Evolutionary conservation across 495 filamentous ascomycete genomes (phyloP), one percentile per base, ranked within the genome.

Genomic region (Neurospora sp.): DNA sequence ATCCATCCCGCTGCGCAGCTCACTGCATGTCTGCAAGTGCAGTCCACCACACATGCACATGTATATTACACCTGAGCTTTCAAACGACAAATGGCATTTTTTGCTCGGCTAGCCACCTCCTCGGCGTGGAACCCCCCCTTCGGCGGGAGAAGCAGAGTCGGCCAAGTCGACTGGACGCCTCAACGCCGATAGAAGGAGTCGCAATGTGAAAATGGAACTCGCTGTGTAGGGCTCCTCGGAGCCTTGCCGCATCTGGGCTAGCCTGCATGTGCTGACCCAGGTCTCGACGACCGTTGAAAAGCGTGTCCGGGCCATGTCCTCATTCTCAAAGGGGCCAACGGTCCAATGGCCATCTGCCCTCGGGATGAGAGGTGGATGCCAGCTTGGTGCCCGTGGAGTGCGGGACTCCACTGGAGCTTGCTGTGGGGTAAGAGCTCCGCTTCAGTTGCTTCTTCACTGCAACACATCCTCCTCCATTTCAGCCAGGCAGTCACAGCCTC

Each of bases 281-380:
- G 71, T 73, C 76, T 72, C 12, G 73, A 77, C 70, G 72, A 75
- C 77, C 78, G 78, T 80, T 80, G 77, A 69, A 69, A 75, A 75
- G 70, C 70, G 18, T 37, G 20, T 11, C 48, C 39, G 70, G 40
- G 42, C 40, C 70, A 71, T 48, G 70, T 53, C 39, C 53, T 61
- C 12, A 16, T 16, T 31, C 48, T 59, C 20, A 11, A 14, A 31
- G 11, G 5, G 48, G 5, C 22, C 48, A 59, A 31, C 48, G 12
- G 22, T 59, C 48, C 61, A 73, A 69, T 53, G 44, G 59, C 39
- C 65, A 71, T 39, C 71, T 71, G 9, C 20, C 3, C 27, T 53
- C 6, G 16, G 16, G 16, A 41, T 8, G 18, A 22, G 53, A 61
- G 2, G 48, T 61, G 53, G 53, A 31, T 61, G 53, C 53, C 53